Percentiles rank a stretch among this genome's conserved stretches.
Evolutionary conservation across 2,329 filamentous ascomycete species (phyloP).

Genomic region (Falciphora oryzae): DNA sequence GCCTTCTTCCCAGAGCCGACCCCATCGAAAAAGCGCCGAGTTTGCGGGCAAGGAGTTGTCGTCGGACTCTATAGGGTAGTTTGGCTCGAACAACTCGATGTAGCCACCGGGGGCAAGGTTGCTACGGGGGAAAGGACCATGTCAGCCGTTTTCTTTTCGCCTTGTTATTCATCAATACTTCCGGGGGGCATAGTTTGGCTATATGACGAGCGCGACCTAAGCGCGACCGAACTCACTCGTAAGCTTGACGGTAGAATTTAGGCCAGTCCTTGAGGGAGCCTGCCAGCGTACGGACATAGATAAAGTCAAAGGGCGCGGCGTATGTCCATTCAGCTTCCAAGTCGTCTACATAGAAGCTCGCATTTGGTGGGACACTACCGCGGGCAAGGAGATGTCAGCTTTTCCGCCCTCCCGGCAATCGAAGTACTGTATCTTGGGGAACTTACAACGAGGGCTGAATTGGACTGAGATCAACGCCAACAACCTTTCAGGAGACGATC

Average conservation of each 20-base stretch:
- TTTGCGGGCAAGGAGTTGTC: slow-evolving; percentile 22
- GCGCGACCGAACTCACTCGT: slow-evolving; percentile 9
- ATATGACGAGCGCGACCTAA: background rate
- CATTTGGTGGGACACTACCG: slow-evolving; percentile 17
- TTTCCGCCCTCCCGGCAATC: background rate
- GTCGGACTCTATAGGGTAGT: slow-evolving; percentile 15
- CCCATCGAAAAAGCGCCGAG: slow-evolving; percentile 19
- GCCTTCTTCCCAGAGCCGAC: slow-evolving; percentile 15
- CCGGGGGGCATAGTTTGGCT: too few species aligned
- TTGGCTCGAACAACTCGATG: slow-evolving; percentile 20
- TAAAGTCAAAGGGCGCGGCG: slow-evolving; percentile 14
- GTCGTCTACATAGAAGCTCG: slow-evolving; percentile 19
- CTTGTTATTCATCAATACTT: background rate
- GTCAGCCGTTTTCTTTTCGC: background rate
- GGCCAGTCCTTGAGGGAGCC: slow-evolving; percentile 17
- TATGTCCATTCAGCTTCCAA: slow-evolving; percentile 18
- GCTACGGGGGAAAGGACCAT: background rate
- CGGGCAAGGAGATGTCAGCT: background rate
- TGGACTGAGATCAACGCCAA: slow-evolving; percentile 19
- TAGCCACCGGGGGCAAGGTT: slow-evolving; percentile 20
- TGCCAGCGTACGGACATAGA: slow-evolving; percentile 16
- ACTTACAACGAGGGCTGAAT: slow-evolving; percentile 16
- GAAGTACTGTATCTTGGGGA: too few species aligned
- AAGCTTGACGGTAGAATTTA: slow-evolving; percentile 12
- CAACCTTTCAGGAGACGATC: background rate